A percentile compares a stretch with the other conserved stretches of the same genome.
Conservation (phyloP, 352 stramenopile genomes). For the Globisporangium splendens region DNA sequence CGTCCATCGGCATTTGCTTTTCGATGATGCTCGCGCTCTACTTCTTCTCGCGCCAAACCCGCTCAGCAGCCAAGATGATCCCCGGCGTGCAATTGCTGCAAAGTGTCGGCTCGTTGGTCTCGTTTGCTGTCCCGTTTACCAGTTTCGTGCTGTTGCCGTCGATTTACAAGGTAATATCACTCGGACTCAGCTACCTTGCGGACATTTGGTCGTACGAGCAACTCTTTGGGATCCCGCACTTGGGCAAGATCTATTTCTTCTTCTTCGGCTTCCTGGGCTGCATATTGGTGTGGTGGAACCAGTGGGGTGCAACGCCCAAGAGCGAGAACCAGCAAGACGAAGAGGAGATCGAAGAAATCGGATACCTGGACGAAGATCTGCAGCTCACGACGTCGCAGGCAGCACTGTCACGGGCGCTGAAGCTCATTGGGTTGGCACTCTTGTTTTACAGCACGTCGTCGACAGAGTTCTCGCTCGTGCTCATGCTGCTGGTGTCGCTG, state of each 20-base stretch:
- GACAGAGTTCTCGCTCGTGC: conserved; percentile 62
- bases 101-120: conserved; percentile 61
- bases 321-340: conserved; percentile 42
- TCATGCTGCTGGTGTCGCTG: conserved; percentile 67
- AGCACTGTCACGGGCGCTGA: conserved; percentile 52
- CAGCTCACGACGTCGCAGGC: conserved; percentile 63
- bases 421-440: conserved; percentile 57
- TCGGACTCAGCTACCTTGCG: conserved; percentile 49
- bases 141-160: conserved; percentile 75
- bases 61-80: conserved; percentile 63
- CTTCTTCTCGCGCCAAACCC: conserved; percentile 74
- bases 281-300: conserved; percentile 82
- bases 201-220: conserved; percentile 71
- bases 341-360: conserved; percentile 68
- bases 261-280: conserved; percentile 74
- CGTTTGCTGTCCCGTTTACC: conserved; percentile 69
- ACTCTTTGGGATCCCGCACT: conserved; percentile 70
- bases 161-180: conserved; percentile 61
- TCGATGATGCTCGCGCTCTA: conserved; percentile 76
- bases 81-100: conserved; percentile 68
- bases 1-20: conserved; percentile 66
- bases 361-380: conserved; percentile 60
- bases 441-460: conserved; percentile 84
- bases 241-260: conserved; percentile 86
- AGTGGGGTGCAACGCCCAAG: conserved; percentile 66